Evolutionary conservation across 352 stramenopile genomes (phyloP).

Genomic region (Thraustochytrium sp.): DNA sequence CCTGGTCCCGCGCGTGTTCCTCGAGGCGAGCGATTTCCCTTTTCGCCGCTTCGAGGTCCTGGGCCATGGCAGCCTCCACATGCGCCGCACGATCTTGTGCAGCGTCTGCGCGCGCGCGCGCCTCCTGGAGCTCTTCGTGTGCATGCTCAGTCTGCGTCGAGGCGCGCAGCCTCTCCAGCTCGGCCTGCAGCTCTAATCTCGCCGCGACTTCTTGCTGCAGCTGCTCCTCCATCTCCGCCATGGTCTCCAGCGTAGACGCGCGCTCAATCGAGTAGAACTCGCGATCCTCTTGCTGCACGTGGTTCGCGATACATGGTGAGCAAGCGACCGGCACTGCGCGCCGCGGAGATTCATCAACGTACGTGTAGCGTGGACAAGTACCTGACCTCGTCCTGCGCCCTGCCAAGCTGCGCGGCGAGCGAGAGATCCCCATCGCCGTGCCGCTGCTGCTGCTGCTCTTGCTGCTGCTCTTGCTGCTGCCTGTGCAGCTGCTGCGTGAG

Average conservation of each 20-base stretch:
- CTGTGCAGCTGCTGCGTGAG: no score
- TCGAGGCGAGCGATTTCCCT: not conserved
- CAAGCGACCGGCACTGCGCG: no score
- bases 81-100: not conserved
- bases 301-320: no score
- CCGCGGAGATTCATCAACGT: no score
- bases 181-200: not conserved
- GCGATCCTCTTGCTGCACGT: not conserved
- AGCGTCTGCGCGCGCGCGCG: not conserved
- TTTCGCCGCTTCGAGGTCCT: not conserved
- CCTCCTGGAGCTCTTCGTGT: not conserved
- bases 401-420: no score
- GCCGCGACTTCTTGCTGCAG: not conserved
- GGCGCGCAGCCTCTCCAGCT: not conserved
- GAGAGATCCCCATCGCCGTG: no score
- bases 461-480: no score
- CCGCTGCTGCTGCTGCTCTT: no score
- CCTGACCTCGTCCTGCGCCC: no score
- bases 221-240: not conserved
- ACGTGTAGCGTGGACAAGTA: no score
- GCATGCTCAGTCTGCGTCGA: not conserved
- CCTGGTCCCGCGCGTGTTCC: not conserved
- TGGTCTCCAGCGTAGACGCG: not conserved
- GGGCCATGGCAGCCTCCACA: not conserved
- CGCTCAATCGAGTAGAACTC: constrained; percentile 2